phyloP scores from a whole-genome alignment of 176 grass and related monocot species.

The Panicum miliaceum region DNA sequence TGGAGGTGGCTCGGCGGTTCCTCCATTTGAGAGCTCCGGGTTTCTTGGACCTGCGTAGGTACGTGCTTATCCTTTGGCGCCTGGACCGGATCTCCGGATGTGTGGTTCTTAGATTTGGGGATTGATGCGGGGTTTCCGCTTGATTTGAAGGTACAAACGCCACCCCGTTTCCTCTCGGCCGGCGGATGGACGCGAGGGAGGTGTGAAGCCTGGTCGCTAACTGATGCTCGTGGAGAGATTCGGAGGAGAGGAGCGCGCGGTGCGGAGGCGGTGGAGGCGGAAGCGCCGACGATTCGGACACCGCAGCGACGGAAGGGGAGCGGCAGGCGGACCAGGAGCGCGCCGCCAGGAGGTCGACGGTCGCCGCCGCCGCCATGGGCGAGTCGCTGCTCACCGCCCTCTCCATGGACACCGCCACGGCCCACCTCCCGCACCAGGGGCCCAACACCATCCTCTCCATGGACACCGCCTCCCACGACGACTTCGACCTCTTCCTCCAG shows the following conservation, averaged over 20 bases:
- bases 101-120: neutral
- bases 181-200: conserved; percentile 64
- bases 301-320: conserved; percentile 48
- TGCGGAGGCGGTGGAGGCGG: conserved; percentile 74
- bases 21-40: conserved; percentile 30
- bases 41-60: conserved; percentile 50
- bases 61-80: neutral
- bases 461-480: conserved; percentile 79
- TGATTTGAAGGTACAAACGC: conserved; percentile 7
- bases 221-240: conserved; percentile 74
- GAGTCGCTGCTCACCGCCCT: conserved; percentile 92
- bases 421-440: conserved; percentile 78
- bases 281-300: conserved; percentile 52
- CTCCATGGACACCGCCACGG: conserved; percentile 85
- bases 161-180: neutral
- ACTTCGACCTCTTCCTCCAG: conserved; percentile 69
- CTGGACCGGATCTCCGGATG: conserved; percentile 21
- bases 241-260: conserved; percentile 62
- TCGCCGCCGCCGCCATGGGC: conserved; percentile 61
- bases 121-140: conserved; percentile 3
- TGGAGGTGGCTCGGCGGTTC: neutral
- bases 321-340: conserved; percentile 45
- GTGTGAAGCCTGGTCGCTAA: conserved; percentile 47
- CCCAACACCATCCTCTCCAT: conserved; percentile 96
- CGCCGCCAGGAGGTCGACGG: conserved; percentile 35